These are phyloP conservation scores for Cymbopogon citratus DNA, from an alignment of 176 grass and related monocot species.

Conservation along the genomic window DNA sequence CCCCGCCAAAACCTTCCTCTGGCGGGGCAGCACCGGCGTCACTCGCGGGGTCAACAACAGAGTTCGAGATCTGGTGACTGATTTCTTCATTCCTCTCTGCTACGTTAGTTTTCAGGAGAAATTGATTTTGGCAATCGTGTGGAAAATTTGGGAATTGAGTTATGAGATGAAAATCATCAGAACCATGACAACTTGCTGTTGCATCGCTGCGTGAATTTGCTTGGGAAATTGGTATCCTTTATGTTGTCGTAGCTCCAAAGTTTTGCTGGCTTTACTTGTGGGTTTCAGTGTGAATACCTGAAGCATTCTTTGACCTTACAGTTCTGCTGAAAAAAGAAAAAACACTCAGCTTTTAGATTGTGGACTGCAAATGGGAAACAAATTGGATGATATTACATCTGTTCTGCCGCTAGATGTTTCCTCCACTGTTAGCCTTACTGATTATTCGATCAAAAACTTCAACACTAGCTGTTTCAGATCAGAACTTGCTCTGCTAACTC, in stretches of 20 bases:
- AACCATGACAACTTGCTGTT: neutral
- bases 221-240: too few species aligned
- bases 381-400: too few species aligned
- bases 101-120: neutral
- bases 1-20: neutral
- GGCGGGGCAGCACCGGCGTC: neutral
- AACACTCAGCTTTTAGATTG: too few species aligned
- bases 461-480: neutral
- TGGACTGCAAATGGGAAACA: too few species aligned
- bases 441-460: neutral
- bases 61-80: neutral
- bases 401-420: too few species aligned
- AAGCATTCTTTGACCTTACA: too few species aligned
- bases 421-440: too few species aligned
- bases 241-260: too few species aligned
- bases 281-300: too few species aligned
- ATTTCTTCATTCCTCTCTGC: neutral
- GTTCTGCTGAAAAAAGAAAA: too few species aligned
- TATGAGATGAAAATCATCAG: neutral
- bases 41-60: neutral
- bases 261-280: too few species aligned
- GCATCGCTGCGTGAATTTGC: neutral
- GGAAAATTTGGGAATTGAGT: neutral
- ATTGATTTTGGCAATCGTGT: neutral
- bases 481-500: neutral